phyloP scores from a whole-genome alignment of 352 stramenopile genomes.

The Nothophytophthora sp. region DNA sequence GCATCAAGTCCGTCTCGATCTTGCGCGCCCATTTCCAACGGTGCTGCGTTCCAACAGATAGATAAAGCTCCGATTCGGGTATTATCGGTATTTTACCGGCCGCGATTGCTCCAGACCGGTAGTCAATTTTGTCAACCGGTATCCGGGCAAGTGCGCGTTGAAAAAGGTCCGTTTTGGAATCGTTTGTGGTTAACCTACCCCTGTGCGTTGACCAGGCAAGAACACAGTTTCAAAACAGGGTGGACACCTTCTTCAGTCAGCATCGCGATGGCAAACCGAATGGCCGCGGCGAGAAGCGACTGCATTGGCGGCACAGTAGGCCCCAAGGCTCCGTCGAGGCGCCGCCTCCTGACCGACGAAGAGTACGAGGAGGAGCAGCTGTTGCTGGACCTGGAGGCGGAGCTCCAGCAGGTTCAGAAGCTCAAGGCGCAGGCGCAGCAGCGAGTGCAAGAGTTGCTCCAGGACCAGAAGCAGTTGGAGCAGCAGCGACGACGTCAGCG shows the following conservation, averaged over 20 bases:
- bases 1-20: neutral
- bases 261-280: neutral
- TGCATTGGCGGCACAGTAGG: too few species aligned
- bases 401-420: slow-evolving; percentile 49
- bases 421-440: slow-evolving; percentile 42
- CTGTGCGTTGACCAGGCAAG: too few species aligned
- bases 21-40: neutral
- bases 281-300: neutral
- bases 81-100: too few species aligned
- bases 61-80: too few species aligned
- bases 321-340: slow-evolving; percentile 5
- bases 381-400: slow-evolving; percentile 41
- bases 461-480: slow-evolving; percentile 47
- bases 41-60: neutral
- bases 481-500: slow-evolving; percentile 36
- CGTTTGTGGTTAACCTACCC: too few species aligned
- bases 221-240: too few species aligned
- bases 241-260: too few species aligned
- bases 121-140: too few species aligned
- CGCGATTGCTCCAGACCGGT: too few species aligned
- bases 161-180: too few species aligned
- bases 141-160: too few species aligned
- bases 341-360: slow-evolving; percentile 26
- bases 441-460: slow-evolving; percentile 35
- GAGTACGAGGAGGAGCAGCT: slow-evolving; percentile 41